phyloP scores from a whole-genome alignment of 208 protist genomes.

The Phytomonas serpens region DNA sequence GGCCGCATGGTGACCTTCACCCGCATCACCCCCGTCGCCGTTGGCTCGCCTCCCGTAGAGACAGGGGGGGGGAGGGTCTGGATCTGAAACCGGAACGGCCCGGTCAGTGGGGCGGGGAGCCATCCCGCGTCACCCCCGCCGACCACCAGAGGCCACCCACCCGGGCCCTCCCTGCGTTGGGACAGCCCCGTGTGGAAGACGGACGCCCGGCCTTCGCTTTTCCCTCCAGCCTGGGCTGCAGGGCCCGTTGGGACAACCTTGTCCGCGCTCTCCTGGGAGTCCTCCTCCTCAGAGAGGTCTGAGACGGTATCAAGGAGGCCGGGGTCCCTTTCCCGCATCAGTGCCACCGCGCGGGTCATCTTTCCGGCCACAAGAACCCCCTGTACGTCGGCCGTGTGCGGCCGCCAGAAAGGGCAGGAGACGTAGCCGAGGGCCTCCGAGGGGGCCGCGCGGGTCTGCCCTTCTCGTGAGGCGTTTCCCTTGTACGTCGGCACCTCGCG shows the following conservation, averaged over 20 bases:
- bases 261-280: neutral
- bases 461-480: neutral
- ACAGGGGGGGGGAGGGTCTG: neutral
- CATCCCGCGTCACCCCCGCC: neutral
- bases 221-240: too few species aligned
- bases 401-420: constrained; percentile 32
- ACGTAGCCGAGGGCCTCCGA: constrained; percentile 17
- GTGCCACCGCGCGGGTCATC: constrained; percentile 18
- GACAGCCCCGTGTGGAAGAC: too few species aligned
- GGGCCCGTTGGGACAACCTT: neutral
- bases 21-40: neutral
- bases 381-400: constrained; percentile 25
- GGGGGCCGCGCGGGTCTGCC: neutral
- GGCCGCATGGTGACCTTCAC: neutral
- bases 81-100: neutral
- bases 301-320: neutral
- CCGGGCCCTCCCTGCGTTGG: neutral
- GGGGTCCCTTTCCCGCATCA: constrained; percentile 17
- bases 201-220: too few species aligned
- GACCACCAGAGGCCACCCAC: neutral
- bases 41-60: neutral
- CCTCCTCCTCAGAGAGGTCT: neutral
- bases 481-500: constrained; percentile 19
- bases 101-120: neutral
- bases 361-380: constrained; percentile 36